Evolutionary conservation across 2,329 filamentous ascomycete species (phyloP).

Genomic region (Neopestalotiopsis sp.): DNA sequence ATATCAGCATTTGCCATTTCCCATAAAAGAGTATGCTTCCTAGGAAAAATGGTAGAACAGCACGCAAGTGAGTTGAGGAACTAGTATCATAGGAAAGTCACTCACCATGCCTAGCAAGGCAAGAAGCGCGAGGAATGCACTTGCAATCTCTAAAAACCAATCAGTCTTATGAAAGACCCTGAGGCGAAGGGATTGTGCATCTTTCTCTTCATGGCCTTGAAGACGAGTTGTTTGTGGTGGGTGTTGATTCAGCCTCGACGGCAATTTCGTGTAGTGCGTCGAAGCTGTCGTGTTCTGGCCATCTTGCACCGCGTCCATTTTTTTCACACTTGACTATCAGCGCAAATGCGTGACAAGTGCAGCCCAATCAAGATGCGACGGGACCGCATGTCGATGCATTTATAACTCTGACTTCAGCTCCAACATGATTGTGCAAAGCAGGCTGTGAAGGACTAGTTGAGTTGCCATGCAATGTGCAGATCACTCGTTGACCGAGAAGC

Average conservation of each 20-base stretch:
- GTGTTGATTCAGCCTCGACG: neutral
- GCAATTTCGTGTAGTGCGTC: neutral
- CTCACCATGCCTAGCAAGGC: neutral
- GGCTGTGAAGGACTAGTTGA: neutral
- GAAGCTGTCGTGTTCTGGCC: neutral
- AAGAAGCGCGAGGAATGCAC: neutral
- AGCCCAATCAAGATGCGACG: neutral
- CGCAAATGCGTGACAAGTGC: neutral
- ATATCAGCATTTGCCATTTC: too few species aligned
- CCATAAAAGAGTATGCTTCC: too few species aligned
- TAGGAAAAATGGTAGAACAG: too few species aligned
- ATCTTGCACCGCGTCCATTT: neutral
- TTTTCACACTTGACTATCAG: neutral
- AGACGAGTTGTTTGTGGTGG: neutral
- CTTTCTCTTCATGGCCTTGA: neutral
- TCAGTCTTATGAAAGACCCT: neutral
- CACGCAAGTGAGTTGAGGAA: too few species aligned
- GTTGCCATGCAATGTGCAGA: neutral
- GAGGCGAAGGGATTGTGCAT: neutral
- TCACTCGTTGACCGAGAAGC: neutral
- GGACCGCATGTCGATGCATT: neutral
- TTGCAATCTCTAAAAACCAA: conserved; percentile 9
- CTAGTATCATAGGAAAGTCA: too few species aligned
- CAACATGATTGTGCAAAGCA: too few species aligned
- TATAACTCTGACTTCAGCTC: too few species aligned